Evolutionary conservation across 2,329 filamentous ascomycete species (phyloP), one percentile per base, ranked within the genome.

Genomic region (Beauveria bassiana): DNA sequence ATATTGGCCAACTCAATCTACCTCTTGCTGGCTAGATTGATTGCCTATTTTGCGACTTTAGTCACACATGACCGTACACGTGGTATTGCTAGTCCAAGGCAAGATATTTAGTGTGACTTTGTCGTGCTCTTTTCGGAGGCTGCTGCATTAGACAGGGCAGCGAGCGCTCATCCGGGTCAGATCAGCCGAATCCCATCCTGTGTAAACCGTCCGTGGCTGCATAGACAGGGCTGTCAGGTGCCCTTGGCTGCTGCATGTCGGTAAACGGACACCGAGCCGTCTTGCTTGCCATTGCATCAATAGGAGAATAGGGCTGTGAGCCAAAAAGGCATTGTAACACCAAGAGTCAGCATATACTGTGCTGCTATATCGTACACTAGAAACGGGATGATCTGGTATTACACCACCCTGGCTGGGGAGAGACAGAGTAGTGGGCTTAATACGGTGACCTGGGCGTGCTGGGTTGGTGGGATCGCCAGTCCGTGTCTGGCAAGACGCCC

Each of bases 401-500:
- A 58, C 20, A 20, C 45, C n/a, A 9, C 26, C 26, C 24, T 40
- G 38, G 34, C 12, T n/a, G 26, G n/a, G 34, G 34, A n/a, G 9
- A 26, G 10, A 22, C 45, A 6, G 20, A 12, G 8, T n/a, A 43
- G 42, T n/a, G 14, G 26, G 26, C 28, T 31, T 9, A 12, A 14
- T 16, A 14, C 12, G 34, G 12, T 14, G 34, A 38, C 5, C 34
- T 12, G 34, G 28, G 28, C 28, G 7, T 28, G 28, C 28, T 5
- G 0, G 34, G 34, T 38, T 38, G 34, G 31, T 34, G 31, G 58
- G 58, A 60, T 60, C 58, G 49, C 49, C 56, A 51, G 22, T 42
- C 47, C 56, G 10, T 16, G 56, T 59, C 47, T 52, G 47, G 56
- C 47, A 51, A 52, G 47, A 43, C 38, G 22, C 45, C 56, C 56